Evolutionary conservation across 2,329 filamentous ascomycete genomes (phyloP), one percentile per base, ranked within the genome.

Genomic region (Claviceps pazoutovae): DNA sequence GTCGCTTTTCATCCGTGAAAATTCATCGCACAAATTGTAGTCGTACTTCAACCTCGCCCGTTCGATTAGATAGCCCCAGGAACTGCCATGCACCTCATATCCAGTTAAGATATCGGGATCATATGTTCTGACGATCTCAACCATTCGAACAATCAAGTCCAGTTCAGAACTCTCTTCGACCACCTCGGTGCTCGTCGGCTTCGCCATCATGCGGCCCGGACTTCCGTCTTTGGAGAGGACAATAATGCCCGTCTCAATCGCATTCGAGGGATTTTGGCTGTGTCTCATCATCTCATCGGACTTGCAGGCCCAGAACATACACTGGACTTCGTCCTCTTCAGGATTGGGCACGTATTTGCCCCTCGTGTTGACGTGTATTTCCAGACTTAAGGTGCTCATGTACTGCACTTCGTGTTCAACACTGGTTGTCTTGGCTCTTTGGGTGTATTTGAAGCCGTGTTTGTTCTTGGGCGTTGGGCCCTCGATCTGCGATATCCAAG

Each of bases 41-140:
- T 95, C 90, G 60, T 91, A 96, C 64, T 90, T 88, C 55, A 85
- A 67, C 34, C 86, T 77, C 13, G 91, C 90, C 49, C 93, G 80
- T 68, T 98, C 91, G 48, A 96, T 91, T 39, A 98, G 67, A 65
- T 94, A 98, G 1, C 94, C 93, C 93, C 93, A 98, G 0, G 90
- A 96, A 53, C 82, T 78, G 50, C 89, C 88, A 61, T 96, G 89
- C 0, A 97, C 89, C 66, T 98, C 93, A 60, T 93, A 98, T 0
- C 93, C 93, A 0, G 90, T 93, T 43, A 98, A 72, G 30, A 98
- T 86, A 61, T 98, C 93, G 0, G 93, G 93, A 64, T 98, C 93
- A 59, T 86, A 77, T 3, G 73, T 72, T 39, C 89, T 81, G 19
- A 98, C 91, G 60, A 95, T 83, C 58, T 93, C 84, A 16, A 95